Evolutionary conservation across 1,139 yeast species (phyloP), one percentile per base, ranked within the genome.

Genomic region (Hyphopichia burtonii): DNA sequence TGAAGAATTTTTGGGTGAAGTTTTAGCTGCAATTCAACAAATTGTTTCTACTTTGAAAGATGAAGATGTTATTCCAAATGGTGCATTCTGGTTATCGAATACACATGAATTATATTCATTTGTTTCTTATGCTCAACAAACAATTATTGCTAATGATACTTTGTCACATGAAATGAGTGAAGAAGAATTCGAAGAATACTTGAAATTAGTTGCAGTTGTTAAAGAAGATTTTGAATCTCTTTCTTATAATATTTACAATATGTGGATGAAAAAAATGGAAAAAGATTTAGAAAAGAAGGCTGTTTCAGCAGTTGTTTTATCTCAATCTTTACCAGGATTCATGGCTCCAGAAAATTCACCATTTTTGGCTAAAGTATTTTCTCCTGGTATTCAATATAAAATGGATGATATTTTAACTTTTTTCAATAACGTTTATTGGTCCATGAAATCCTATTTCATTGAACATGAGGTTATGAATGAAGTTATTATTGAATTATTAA

Each of bases 71-170:
- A 84, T 91, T 56, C 82, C 91, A 40, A 90, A 90, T 55, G 98
- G 97, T 55, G 96, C 98, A 0, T 93, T 93, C 72, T 93, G 99
- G 99, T 74, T 94, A 52, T 88, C 98, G 3, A 93, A 93, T 65
- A 93, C 96, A 7, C 97, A 94, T 61, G 99, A 94, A 63, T 78
- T 93, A 55, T 87, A 88, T 65, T 90, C 98, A 1, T 94, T 93
- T 71, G 96, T 91, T 47, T 83, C 93, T 16, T 87, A 90, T 63
- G 99, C 98, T 4, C 96, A 93, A 63, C 82, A 82, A 50, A 89
- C 96, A 17, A 89, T 93, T 50, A 72, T 88, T 41, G 89, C 88
- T 40, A 90, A 88, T 58, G 96, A 86, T 58, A 77, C 83, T 4
- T 76, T 88, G 49, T 77, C 88, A 34, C 82, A 80, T 49, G 96